Conservation (phyloP, 163 green algal genomes). For the Smithsoniella earleae region DNA sequence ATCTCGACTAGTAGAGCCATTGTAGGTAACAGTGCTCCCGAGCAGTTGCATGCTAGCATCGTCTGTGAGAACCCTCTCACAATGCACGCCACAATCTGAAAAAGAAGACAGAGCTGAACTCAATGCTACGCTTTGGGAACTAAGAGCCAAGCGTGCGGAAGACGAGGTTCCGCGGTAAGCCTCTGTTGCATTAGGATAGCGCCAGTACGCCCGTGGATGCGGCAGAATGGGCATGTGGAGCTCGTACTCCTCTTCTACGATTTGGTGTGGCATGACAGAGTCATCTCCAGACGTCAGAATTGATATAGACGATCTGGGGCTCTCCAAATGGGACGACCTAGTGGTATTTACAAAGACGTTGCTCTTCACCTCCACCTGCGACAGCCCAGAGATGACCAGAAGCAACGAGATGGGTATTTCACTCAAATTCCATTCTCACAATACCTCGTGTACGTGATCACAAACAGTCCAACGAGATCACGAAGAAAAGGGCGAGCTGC, state of each 20-base stretch:
- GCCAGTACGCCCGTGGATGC: neutral
- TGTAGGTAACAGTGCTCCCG: neutral
- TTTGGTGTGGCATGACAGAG: neutral
- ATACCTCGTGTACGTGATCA: too few relatives aligned
- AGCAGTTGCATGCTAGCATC: slow-evolving; percentile 10
- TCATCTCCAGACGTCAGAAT: slow-evolving; percentile 21
- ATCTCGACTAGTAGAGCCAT: too few relatives aligned
- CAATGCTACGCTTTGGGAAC: neutral
- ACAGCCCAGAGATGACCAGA: neutral
- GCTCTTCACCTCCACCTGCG: slow-evolving; percentile 1
- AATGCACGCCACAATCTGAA: neutral
- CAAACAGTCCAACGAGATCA: too few relatives aligned
- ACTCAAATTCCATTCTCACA: too few relatives aligned
- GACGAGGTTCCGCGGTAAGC: slow-evolving; percentile 2
- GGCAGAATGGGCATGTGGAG: slow-evolving; percentile 23
- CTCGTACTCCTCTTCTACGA: slow-evolving; percentile 25
- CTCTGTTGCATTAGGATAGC: slow-evolving; percentile 22
- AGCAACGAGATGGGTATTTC: too few relatives aligned
- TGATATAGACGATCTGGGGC: neutral
- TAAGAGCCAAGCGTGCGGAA: neutral
- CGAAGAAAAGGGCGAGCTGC: too few relatives aligned
- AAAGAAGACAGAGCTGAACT: neutral
- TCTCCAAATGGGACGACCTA: neutral
- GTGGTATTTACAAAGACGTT: neutral
- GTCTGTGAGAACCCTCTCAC: slow-evolving; percentile 5